Base-by-base conservation (phyloP, 306 rosid species). In the Malus asiatica region DNA sequence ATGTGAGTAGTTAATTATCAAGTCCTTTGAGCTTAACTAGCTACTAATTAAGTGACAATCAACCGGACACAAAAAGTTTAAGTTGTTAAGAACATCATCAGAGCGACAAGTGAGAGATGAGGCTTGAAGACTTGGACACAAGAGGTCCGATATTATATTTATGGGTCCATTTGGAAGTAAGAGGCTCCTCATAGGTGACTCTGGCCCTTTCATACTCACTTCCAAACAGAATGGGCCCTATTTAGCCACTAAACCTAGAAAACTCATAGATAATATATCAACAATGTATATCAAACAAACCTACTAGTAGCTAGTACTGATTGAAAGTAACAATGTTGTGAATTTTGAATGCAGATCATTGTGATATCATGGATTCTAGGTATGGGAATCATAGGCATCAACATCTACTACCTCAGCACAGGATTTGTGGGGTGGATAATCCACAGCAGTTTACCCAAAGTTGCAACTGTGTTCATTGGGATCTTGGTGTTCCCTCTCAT, bases 321-420 rank as follows among this genome's bases (percentile, higher is more conserved):
- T n/a, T 57, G 14, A 57, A 8, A 22, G 23, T 18, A 3, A 48
- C n/a, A 10, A 33, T 3, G 15, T 46, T 77, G 60, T n/a, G 14
- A 8, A 40, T 53, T 52, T 27, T 53, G 35, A 1, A 2, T 74
- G 80, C 88, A 92, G 97, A 83, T 94, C 66, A 84, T 92, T 67
- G 74, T 90, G 57, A 8, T 86, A 35, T 86, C 98, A 18, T 94
- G 98, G 97, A 83, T 83, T 70, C 86, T 94, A 19, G 93, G 96
- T 2, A 23, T 75, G 10, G 92, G 86, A 53, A 87, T 91, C 79
- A 87, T 92, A 0, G 87, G 92, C 12, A 86, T 94, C 82, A 94
- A 94, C 79, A 84, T 94, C 63, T 92, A 90, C 76, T 94, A 90
- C 79, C 98, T 94, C 8, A 84, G 77, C 69, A 92, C 97, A 25